A percentile compares a stretch with the other conserved stretches of the same genome.
Evolutionary conservation across 371 early-diverging fungal genomes (phyloP).

Genomic region (Haplosporangium sp.): DNA sequence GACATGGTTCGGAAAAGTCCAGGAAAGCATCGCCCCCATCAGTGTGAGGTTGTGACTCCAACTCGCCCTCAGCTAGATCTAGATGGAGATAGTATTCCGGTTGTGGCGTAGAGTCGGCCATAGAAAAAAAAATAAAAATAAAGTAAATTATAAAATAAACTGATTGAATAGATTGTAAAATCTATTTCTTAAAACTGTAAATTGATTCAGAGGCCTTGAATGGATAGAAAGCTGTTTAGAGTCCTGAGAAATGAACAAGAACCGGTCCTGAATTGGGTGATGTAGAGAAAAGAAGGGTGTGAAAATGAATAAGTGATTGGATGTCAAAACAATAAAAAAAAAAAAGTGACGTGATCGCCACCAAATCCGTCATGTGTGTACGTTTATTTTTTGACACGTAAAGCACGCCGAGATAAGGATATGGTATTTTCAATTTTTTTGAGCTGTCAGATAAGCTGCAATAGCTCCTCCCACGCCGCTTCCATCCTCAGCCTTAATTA

Average conservation of each 20-base stretch:
- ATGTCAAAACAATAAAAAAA: not conserved
- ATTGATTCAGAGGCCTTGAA: too few species aligned
- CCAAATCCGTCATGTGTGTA: not conserved
- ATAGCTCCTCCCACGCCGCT: constrained; percentile 74
- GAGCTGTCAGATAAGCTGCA: constrained; percentile 59
- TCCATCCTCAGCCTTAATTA: constrained; percentile 65
- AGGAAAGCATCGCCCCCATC: constrained; percentile 23
- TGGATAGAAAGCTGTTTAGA: too few species aligned
- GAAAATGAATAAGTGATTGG: not conserved
- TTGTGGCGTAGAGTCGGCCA: constrained; percentile 42
- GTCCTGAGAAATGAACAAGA: too few species aligned
- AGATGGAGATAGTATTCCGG: constrained; percentile 49
- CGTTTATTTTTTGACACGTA: not conserved
- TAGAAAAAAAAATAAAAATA: not conserved
- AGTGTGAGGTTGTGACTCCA: constrained; percentile 16
- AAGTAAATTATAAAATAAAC: not conserved
- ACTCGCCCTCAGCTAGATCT: constrained; percentile 37
- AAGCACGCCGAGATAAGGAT: not conserved
- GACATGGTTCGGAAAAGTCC: constrained; percentile 23
- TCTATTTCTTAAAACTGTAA: too few species aligned
- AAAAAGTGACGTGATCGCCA: constrained; percentile 3
- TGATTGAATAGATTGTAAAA: too few species aligned
- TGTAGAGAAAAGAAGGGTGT: not conserved
- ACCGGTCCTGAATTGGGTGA: not conserved
- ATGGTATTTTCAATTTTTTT: constrained; percentile 3